These are phyloP conservation scores for Brettanomyces anomalus DNA, from an alignment of 805 yeast genomes.

Conservation along the genomic window DNA sequence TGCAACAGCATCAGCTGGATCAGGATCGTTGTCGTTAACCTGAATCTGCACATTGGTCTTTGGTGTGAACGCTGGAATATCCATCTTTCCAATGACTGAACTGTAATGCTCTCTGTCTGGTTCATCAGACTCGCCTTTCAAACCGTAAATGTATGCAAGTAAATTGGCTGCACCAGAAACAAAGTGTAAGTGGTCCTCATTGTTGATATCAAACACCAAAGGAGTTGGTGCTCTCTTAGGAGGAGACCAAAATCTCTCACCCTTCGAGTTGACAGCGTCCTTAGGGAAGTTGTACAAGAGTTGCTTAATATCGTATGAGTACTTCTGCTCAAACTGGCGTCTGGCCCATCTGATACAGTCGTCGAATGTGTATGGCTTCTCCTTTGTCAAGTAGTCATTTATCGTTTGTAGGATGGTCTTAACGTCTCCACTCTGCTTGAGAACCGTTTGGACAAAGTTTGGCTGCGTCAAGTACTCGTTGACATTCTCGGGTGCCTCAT, in stretches of 20 bases:
- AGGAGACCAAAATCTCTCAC: slow-evolving; percentile 96
- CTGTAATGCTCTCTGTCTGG: slow-evolving; percentile 40
- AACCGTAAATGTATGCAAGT: slow-evolving; percentile 83
- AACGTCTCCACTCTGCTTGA: slow-evolving; percentile 89
- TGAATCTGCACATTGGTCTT: slow-evolving; percentile 71
- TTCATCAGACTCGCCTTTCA: slow-evolving; percentile 61
- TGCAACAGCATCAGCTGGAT: slow-evolving; percentile 52
- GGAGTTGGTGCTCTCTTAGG: slow-evolving; percentile 94
- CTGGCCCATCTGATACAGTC: slow-evolving; percentile 97
- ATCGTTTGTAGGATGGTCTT: slow-evolving; percentile 81
- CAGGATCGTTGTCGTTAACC: slow-evolving; percentile 80
- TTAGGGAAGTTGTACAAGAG: slow-evolving; percentile 89
- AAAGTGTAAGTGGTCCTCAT: slow-evolving; percentile 74
- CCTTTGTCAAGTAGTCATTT: slow-evolving; percentile 52
- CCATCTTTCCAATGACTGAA: slow-evolving; percentile 40
- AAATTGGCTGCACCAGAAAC: slow-evolving; percentile 85
- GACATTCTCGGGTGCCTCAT: slow-evolving; percentile 88
- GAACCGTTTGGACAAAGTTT: slow-evolving; percentile 80
- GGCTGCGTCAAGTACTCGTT: slow-evolving; percentile 87
- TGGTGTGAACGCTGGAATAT: slow-evolving; percentile 64
- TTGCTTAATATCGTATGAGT: slow-evolving; percentile 79
- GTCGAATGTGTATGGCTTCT: slow-evolving; percentile 83
- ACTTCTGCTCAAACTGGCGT: slow-evolving; percentile 76
- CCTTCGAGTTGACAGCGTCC: slow-evolving; percentile 83
- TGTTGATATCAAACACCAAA: slow-evolving; percentile 64